phyloP scores from a whole-genome alignment of 2,329 filamentous ascomycete species.

The Diaporthe humulicola region DNA sequence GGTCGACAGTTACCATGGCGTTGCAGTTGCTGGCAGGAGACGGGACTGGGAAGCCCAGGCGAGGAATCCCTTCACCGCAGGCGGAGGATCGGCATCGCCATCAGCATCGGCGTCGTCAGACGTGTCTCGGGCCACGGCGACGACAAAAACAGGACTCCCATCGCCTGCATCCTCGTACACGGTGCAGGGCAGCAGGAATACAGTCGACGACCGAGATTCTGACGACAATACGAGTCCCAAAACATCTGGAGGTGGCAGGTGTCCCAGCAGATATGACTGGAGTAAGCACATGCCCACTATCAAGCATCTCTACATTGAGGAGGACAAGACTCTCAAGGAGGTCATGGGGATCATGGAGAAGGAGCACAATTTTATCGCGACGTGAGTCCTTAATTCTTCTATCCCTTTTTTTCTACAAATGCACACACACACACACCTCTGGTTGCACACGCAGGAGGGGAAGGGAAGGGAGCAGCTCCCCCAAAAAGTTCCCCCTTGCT shows the following conservation, averaged over 20 bases:
- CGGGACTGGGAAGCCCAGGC: slow-evolving; percentile 6
- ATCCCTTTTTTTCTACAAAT: neutral
- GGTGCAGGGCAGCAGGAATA: neutral
- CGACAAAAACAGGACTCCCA: neutral
- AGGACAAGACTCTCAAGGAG: slow-evolving; percentile 42
- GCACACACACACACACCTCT: neutral
- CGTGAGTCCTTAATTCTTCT: slow-evolving; percentile 34
- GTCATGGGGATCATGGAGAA: slow-evolving; percentile 42
- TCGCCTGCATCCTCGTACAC: neutral
- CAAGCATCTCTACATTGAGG: slow-evolving; percentile 42
- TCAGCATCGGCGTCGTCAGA: neutral
- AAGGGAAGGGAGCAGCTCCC: neutral
- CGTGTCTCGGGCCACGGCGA: slow-evolving; percentile 4
- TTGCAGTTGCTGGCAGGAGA: neutral
- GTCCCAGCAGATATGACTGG: slow-evolving; percentile 42
- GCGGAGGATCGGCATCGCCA: neutral
- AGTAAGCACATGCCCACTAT: slow-evolving; percentile 40
- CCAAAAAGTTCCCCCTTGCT: neutral
- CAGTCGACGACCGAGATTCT: neutral
- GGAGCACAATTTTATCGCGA: slow-evolving; percentile 42
- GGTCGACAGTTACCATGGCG: neutral
- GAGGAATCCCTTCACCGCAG: slow-evolving; percentile 14
- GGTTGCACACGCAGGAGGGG: neutral
- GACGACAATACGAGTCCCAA: neutral
- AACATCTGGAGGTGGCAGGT: slow-evolving; percentile 32